Conservation (phyloP, 441 rosid genomes). For the Arabidopsis hybrid region DNA sequence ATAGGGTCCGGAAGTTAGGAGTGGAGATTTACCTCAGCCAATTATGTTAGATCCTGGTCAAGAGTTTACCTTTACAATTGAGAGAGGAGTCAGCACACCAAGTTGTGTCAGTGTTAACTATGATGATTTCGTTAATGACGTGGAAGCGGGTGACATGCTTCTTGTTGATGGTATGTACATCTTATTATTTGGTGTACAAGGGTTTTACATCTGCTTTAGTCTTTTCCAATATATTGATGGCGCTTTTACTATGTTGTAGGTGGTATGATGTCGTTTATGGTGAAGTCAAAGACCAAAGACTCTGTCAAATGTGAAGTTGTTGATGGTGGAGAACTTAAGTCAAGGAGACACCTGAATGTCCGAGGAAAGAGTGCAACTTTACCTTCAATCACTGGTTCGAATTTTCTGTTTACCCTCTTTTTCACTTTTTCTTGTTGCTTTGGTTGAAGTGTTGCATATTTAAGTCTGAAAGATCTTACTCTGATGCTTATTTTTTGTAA, state of each 20-base stretch:
- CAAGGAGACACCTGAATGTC: constrained; percentile 96
- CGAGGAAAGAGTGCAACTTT: constrained; percentile 97
- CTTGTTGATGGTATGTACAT: constrained; percentile 89
- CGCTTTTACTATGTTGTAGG: constrained; percentile 55
- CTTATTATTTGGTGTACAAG: background rate
- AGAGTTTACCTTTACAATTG: constrained; percentile 92
- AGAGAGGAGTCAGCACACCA: constrained; percentile 85
- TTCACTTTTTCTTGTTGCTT: background rate
- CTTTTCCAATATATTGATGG: constrained; percentile 23
- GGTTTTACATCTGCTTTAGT: constrained; percentile 8
- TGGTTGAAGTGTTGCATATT: background rate
- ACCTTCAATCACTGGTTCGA: constrained; percentile 95
- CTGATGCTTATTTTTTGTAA: constrained; percentile 28
- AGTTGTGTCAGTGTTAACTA: constrained; percentile 95
- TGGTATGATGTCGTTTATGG: constrained; percentile 97
- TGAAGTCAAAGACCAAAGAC: constrained; percentile 94
- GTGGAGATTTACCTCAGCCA: constrained; percentile 98
- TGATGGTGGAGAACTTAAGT: constrained; percentile 99
- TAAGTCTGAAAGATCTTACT: constrained; percentile 6
- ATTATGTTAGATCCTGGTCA: constrained; percentile 72
- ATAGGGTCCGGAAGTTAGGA: constrained; percentile 99
- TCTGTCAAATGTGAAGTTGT: constrained; percentile 94
- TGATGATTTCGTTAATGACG: constrained; percentile 95
- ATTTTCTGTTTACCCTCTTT: background rate
- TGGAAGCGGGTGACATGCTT: constrained; percentile 96